These are phyloP conservation scores for Mediolabrus comicus DNA, from an alignment of 108 stramenopile genomes.

Conservation along the genomic window DNA sequence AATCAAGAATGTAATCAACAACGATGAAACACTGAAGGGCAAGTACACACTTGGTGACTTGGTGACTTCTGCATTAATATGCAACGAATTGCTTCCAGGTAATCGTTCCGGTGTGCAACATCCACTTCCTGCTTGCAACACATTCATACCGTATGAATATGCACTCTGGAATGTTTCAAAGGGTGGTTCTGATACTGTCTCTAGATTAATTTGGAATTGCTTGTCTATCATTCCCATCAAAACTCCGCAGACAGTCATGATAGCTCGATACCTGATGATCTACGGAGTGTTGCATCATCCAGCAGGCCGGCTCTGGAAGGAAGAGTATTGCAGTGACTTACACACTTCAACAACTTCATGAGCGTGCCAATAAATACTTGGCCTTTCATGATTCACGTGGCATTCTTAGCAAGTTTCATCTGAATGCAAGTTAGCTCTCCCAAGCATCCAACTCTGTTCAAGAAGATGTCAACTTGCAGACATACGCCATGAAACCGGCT, in stretches of 20 bases:
- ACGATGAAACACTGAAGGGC: not conserved
- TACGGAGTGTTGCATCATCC: not conserved
- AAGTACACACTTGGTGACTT: constrained; percentile 4
- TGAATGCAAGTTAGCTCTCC: too few relatives aligned
- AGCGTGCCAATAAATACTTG: not conserved
- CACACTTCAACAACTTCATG: not conserved
- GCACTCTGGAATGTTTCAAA: constrained; percentile 1
- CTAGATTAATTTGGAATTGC: constrained; percentile 2
- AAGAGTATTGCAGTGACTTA: not conserved
- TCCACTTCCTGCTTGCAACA: not conserved
- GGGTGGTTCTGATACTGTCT: constrained; percentile 3
- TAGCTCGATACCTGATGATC: not conserved
- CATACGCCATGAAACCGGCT: too few relatives aligned
- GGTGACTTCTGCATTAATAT: not conserved
- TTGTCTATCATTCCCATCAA: not conserved
- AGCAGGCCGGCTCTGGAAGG: not conserved
- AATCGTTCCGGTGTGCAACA: not conserved
- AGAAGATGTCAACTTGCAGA: too few relatives aligned
- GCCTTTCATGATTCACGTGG: not conserved
- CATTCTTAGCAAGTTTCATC: too few relatives aligned
- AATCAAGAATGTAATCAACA: not conserved
- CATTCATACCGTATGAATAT: not conserved
- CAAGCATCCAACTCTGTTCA: too few relatives aligned
- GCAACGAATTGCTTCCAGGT: not conserved
- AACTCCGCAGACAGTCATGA: not conserved